Percentiles rank a stretch among this genome's conserved stretches.
phyloP scores from a whole-genome alignment of 2,329 filamentous ascomycete genomes.

The Aspergillus carbonarius region DNA sequence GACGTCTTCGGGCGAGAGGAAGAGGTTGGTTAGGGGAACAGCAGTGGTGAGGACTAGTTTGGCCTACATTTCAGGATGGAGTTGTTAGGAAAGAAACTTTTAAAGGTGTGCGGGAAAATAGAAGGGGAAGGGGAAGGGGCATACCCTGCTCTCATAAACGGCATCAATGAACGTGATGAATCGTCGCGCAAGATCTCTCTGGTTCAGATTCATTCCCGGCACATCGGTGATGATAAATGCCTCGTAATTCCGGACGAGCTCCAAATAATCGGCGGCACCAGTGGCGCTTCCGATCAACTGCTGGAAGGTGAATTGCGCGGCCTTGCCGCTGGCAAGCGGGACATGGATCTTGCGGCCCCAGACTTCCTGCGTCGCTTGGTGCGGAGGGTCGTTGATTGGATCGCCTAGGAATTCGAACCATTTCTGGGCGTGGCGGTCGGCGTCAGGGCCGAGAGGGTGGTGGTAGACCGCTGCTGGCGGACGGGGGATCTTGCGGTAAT shows the following conservation, averaged over 20 bases:
- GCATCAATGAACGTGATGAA: constrained; percentile 99
- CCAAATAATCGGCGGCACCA: constrained; percentile 91
- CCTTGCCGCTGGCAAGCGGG: constrained; percentile 80
- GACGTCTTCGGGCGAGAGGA: constrained; percentile 72
- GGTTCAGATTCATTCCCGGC: constrained; percentile 83
- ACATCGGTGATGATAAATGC: constrained; percentile 90
- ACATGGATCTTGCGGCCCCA: constrained; percentile 92
- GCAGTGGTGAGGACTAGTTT: constrained; percentile 92
- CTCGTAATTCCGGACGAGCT: constrained; percentile 85
- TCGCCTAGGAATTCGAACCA: constrained; percentile 97
- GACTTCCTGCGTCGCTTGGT: constrained; percentile 74
- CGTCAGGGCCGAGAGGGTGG: constrained; percentile 76
- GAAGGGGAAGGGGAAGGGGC: constrained; percentile 15
- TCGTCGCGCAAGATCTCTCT: constrained; percentile 81
- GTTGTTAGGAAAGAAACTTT: background rate
- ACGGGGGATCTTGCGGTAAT: constrained; percentile 95
- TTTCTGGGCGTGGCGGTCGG: constrained; percentile 78
- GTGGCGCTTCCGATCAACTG: constrained; percentile 87
- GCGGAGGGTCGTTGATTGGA: constrained; percentile 70
- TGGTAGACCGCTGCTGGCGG: constrained; percentile 94
- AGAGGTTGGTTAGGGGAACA: constrained; percentile 80
- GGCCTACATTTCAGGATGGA: constrained; percentile 55
- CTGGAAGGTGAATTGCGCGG: constrained; percentile 88
- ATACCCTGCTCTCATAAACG: constrained; percentile 73
- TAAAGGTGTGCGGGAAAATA: background rate